Conservation (phyloP, 257 asterid species). For the Eucommia ulmoides region DNA sequence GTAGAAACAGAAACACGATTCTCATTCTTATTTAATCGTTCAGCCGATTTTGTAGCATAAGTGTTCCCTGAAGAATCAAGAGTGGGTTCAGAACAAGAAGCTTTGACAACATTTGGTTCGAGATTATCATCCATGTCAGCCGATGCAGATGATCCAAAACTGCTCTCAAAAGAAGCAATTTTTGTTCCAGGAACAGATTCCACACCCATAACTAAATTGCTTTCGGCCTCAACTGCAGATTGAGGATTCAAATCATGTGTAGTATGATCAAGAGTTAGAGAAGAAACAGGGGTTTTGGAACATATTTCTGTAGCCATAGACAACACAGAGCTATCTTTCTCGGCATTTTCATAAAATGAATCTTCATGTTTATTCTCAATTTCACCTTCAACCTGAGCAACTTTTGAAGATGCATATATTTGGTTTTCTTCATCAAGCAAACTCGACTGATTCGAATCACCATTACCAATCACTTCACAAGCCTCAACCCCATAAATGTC, state of each 20-base stretch:
- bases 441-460: constrained; percentile 7
- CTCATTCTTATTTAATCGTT: constrained; percentile 1
- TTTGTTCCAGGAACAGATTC: neutral
- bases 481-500: constrained; percentile 3
- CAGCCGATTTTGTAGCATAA: constrained; percentile 4
- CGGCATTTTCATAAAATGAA: neutral
- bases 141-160: neutral
- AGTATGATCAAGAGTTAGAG: neutral
- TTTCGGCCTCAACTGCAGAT: neutral
- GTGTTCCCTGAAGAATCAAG: constrained; percentile 7
- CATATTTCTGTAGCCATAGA: no score
- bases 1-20: constrained; percentile 3
- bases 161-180: neutral
- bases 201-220: constrained; percentile 4
- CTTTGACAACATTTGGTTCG: neutral
- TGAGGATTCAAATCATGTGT: constrained; percentile 4
- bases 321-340: neutral
- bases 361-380: neutral
- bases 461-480: constrained; percentile 2
- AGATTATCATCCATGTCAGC: neutral
- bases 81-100: neutral
- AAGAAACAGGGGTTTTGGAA: neutral
- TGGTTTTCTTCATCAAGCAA: constrained; percentile 3
- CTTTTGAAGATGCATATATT: constrained; percentile 4
- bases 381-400: neutral